These are phyloP conservation scores for Pichia sp. DNA, from an alignment of 1,139 yeast species.

Conservation along the genomic window DNA sequence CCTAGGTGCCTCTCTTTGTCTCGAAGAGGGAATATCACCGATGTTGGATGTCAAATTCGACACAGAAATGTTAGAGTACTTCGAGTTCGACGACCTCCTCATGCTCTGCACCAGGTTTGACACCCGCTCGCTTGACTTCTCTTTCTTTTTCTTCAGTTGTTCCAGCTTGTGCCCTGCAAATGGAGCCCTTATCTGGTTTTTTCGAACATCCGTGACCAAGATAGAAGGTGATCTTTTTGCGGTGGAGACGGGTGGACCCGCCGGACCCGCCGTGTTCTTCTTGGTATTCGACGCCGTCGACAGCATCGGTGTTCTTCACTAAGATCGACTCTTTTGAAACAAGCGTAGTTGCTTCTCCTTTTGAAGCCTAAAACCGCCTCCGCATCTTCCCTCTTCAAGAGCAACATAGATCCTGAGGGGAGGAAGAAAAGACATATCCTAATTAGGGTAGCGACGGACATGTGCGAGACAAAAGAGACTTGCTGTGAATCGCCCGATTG, in stretches of 20 bases:
- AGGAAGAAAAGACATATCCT: background rate
- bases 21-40: slow-evolving; percentile 83
- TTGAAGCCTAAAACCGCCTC: no score
- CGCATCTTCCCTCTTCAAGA: background rate
- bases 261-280: background rate
- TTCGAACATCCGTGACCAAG: slow-evolving; percentile 82
- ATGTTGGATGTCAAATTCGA: slow-evolving; percentile 67
- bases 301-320: background rate
- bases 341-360: background rate
- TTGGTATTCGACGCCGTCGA: background rate
- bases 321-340: background rate
- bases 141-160: slow-evolving; percentile 19
- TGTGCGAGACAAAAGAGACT: background rate
- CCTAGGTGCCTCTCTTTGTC: slow-evolving; percentile 45
- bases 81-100: slow-evolving; percentile 29
- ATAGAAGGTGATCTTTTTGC: slow-evolving; percentile 93
- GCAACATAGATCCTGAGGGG: background rate
- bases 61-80: slow-evolving; percentile 67
- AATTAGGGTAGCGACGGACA: background rate
- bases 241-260: slow-evolving; percentile 37
- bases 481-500: slow-evolving; percentile 5
- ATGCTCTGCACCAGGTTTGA: slow-evolving; percentile 16
- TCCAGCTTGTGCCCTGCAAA: slow-evolving; percentile 62
- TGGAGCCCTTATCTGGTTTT: slow-evolving; percentile 61
- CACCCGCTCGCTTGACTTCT: slow-evolving; percentile 15